Conservation (phyloP, 1,284 basidiomycete species). For the Inonotus obliquus region DNA sequence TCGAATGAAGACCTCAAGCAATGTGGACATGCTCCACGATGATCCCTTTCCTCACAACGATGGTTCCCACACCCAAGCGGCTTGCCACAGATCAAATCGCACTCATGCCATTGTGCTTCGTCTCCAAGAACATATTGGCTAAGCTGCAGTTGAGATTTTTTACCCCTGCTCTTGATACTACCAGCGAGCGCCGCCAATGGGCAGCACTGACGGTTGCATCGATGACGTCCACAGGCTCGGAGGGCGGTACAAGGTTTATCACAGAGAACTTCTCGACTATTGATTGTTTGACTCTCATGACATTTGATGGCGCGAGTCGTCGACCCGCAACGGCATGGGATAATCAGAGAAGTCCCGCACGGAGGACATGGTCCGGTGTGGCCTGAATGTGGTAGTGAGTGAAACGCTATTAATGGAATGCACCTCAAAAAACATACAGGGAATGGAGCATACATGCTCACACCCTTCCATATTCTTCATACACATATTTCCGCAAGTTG, state of each 20-base stretch:
- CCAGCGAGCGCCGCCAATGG: conserved; percentile 66
- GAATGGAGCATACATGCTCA: conserved; percentile 58
- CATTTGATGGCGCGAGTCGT: conserved; percentile 53
- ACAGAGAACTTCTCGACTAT: conserved; percentile 61
- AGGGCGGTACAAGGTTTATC: conserved; percentile 71
- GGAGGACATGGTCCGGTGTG: conserved; percentile 72
- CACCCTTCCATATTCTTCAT: conserved; percentile 60
- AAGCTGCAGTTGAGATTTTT: conserved; percentile 36
- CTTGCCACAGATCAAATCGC: conserved; percentile 75
- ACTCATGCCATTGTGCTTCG: conserved; percentile 68
- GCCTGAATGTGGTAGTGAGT: conserved; percentile 16
- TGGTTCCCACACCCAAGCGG: conserved; percentile 72
- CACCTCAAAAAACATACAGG: conserved; percentile 29
- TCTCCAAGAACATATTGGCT: conserved; percentile 34
- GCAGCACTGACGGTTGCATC: conserved; percentile 80
- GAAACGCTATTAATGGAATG: not conserved
- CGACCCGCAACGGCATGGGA: conserved; percentile 78
- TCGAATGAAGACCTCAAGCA: conserved; percentile 88
- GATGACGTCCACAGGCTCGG: conserved; percentile 77
- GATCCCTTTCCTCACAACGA: conserved; percentile 72
- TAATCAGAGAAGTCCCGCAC: conserved; percentile 59
- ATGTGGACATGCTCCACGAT: conserved; percentile 73
- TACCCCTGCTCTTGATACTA: conserved; percentile 53
- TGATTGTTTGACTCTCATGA: conserved; percentile 35
- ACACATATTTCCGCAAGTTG: conserved; percentile 71